phyloP scores from a whole-genome alignment of 257 asterid genomes.

The Solanum neorickii region DNA sequence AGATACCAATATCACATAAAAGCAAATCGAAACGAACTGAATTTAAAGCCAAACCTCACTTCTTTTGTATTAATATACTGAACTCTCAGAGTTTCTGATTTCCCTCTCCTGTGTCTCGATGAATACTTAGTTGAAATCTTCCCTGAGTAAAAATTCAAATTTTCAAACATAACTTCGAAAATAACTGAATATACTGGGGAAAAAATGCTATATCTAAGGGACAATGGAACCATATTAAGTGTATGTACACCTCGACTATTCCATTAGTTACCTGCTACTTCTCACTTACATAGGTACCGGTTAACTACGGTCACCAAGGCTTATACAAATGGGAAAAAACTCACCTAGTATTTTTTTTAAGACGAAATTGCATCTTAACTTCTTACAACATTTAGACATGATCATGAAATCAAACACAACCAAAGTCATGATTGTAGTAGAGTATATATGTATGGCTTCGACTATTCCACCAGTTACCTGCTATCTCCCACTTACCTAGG shows the following conservation, averaged over 20 bases:
- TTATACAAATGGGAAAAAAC: background rate
- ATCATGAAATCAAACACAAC: background rate
- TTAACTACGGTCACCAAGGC: background rate
- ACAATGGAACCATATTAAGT: background rate
- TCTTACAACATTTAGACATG: background rate
- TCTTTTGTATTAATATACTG: conserved; percentile 83
- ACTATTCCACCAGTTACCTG: background rate
- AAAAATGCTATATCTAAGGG: background rate
- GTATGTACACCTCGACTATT: background rate
- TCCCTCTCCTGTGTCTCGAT: conserved; percentile 67
- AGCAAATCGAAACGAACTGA: background rate
- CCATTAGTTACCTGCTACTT: background rate
- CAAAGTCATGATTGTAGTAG: background rate
- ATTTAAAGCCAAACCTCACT: conserved; percentile 64
- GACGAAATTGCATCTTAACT: background rate
- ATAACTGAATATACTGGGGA: background rate
- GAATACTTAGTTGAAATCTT: conserved; percentile 22
- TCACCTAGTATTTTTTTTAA: background rate
- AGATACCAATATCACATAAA: background rate
- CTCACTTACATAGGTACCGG: background rate
- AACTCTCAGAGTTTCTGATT: conserved; percentile 69
- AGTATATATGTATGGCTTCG: background rate
- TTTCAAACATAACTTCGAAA: background rate
- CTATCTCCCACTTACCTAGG: background rate
- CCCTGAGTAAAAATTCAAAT: conserved; percentile 20